These are phyloP conservation scores for Mycosarcoma mackinlayi DNA, from an alignment of 1,284 basidiomycete species.

Conservation along the genomic window DNA sequence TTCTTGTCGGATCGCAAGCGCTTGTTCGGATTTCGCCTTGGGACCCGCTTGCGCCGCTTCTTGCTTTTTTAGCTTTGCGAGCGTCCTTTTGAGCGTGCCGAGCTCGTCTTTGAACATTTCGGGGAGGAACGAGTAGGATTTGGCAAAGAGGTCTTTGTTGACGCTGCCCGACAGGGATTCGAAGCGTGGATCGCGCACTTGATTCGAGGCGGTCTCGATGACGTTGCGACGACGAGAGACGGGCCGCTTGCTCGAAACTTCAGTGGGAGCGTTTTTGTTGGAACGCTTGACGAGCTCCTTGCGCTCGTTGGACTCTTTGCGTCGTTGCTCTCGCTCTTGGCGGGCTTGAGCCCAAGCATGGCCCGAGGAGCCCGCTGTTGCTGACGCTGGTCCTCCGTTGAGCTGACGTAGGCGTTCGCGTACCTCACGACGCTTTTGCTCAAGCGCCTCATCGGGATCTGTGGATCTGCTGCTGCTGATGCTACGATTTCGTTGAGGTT, in stretches of 20 bases:
- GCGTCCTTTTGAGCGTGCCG: constrained; percentile 75
- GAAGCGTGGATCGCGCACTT: constrained; percentile 89
- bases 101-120: constrained; percentile 79
- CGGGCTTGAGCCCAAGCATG: constrained; percentile 17
- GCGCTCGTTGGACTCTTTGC: constrained; percentile 23
- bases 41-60: constrained; percentile 76
- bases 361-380: constrained; percentile 3
- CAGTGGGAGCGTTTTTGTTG: constrained; percentile 91
- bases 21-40: constrained; percentile 73
- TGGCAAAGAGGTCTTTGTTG: constrained; percentile 76
- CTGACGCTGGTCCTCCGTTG: constrained; percentile 12
- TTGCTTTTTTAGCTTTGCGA: constrained; percentile 78
- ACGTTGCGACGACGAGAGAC: constrained; percentile 82
- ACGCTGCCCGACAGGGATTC: constrained; percentile 79
- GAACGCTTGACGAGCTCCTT: constrained; percentile 72
- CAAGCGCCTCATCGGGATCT: constrained; percentile 24
- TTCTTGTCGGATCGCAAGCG: constrained; percentile 73
- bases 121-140: constrained; percentile 83
- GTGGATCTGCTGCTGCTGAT: not conserved
- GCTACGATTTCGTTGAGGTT: constrained; percentile 14
- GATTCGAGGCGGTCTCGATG: constrained; percentile 76
- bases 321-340: constrained; percentile 13
- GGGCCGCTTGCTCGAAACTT: constrained; percentile 85
- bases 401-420: constrained; percentile 39
- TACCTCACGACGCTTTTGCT: constrained; percentile 35